Percentiles rank a stretch among this genome's conserved stretches.
These are phyloP conservation scores for Diaporthe helianthi DNA, from an alignment of 2,329 filamentous ascomycete species.

Conservation along the genomic window DNA sequence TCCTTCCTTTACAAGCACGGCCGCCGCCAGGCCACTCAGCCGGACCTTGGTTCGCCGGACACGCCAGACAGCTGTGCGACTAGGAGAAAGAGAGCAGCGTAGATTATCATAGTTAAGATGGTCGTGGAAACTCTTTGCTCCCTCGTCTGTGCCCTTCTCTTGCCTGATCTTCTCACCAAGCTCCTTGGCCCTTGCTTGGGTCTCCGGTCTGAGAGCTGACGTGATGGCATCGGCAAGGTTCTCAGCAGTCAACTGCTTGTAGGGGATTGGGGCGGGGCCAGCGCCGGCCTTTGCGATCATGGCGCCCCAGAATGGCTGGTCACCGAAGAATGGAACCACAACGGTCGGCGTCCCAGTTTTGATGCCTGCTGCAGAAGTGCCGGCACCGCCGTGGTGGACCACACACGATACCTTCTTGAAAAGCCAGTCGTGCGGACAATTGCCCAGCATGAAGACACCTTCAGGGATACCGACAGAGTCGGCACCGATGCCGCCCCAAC, in stretches of 20 bases:
- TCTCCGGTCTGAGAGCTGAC: constrained; percentile 66
- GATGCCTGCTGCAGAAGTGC: constrained; percentile 88
- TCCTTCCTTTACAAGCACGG: constrained; percentile 69
- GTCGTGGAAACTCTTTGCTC: constrained; percentile 74
- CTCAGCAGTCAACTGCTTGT: constrained; percentile 70
- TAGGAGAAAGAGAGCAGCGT: constrained; percentile 73
- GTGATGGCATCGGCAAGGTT: constrained; percentile 70
- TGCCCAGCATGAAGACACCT: constrained; percentile 82
- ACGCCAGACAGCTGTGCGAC: constrained; percentile 76
- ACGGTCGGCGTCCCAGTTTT: constrained; percentile 80
- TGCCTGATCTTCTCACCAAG: constrained; percentile 70
- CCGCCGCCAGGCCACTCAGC: constrained; percentile 76
- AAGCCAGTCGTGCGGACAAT: constrained; percentile 88
- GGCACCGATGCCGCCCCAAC: constrained; percentile 84
- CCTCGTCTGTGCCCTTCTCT: constrained; percentile 65
- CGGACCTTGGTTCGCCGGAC: constrained; percentile 71
- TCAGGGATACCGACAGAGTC: constrained; percentile 75
- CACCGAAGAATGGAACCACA: constrained; percentile 86
- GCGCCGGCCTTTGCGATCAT: constrained; percentile 78
- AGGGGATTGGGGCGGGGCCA: constrained; percentile 73
- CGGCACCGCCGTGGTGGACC: constrained; percentile 87
- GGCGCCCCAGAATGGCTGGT: constrained; percentile 83
- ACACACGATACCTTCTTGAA: constrained; percentile 83
- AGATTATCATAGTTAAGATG: constrained; percentile 71
- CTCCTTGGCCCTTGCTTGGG: constrained; percentile 60